Base-by-base conservation (phyloP, 2,329 filamentous ascomycete genomes). In the Penicillium sp. region DNA sequence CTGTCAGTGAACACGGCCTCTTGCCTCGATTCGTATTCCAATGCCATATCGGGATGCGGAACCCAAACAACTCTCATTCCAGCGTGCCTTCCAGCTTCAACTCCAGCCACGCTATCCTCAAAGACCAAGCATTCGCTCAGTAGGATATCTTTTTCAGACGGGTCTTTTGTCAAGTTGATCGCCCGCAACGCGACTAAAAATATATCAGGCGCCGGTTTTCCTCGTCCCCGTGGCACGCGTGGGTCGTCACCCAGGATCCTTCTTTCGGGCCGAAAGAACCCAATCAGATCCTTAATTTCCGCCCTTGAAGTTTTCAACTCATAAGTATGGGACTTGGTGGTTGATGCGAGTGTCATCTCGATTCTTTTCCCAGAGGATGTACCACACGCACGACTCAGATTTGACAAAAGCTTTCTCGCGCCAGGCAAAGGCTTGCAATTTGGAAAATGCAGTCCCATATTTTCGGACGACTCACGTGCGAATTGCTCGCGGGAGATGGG, bases 1-100 rank as follows among this genome's bases (percentile, higher is more conserved):
- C 64, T 67, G 18, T 69, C 71, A n/a, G 54, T 45, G 5, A 56
- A 10, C 10, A 53, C n/a, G 18, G 36, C 41, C 36, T 61, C 60
- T 50, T 69, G 56, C 31, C 53, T 67, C 1, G 56, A 64, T 32
- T 60, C 51, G 62, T 75, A 77, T 59, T 75, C 72, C 1, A 47
- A 57, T 5, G 67, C 69, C 46, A 72, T 45, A 52, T 66, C 67
- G 16, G 58, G 58, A 66, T 71, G 64, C 40, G 67, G 68, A 5
- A 73, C 67, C 67, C 68, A 71, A 47, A 71, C 45, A 45, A 71
- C 70, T 48, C 70, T 66, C 68, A 72, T 73, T 14, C 67, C 67
- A 47, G 70, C 69, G 21, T 66, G 50, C 54, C 67, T 69, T 47
- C 55, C 65, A 43, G 70, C 64, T 53, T 71, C 68, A 21, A 71